Percentiles rank a stretch among this genome's conserved stretches.
phyloP scores from a whole-genome alignment of 75 land plant genomes.

The Pinus taeda region DNA sequence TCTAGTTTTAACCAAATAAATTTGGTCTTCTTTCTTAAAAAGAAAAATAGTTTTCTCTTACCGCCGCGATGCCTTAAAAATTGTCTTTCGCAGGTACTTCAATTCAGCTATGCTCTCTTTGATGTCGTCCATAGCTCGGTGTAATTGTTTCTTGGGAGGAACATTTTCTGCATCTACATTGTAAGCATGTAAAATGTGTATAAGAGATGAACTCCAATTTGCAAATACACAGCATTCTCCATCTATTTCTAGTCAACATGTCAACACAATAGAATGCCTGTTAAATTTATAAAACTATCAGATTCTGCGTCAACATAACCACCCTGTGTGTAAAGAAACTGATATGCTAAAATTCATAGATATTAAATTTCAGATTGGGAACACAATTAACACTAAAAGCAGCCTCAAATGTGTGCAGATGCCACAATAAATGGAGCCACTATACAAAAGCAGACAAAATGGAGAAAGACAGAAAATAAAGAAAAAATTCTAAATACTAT shows the following conservation, averaged over 20 bases:
- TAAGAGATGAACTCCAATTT: not conserved
- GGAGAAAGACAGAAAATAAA: not conserved
- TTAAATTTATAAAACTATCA: not conserved
- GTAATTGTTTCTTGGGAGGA: conserved; percentile 68
- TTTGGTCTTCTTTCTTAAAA: not conserved
- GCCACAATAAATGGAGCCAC: conserved; percentile 2
- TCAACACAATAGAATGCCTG: not conserved
- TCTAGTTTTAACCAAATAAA: not conserved
- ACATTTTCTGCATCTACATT: conserved; percentile 60
- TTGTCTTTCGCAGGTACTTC: conserved; percentile 65
- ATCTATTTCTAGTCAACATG: not conserved
- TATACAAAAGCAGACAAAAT: not conserved
- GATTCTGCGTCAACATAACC: not conserved
- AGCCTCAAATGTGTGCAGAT: not conserved
- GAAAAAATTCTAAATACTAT: not conserved
- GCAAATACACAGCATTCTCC: not conserved
- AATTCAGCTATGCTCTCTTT: conserved; percentile 95
- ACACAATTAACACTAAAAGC: not conserved
- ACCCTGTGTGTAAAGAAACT: not conserved
- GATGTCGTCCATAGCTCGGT: conserved; percentile 93
- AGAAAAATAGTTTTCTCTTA: not conserved
- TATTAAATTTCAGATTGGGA: not conserved
- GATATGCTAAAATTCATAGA: not conserved
- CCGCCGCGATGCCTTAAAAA: conserved; percentile 54
- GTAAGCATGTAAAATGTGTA: not conserved